Evolutionary conservation across 2,329 filamentous ascomycete species (phyloP), one percentile per base, ranked within the genome.

Genomic region (Neopestalotiopsis sp.): DNA sequence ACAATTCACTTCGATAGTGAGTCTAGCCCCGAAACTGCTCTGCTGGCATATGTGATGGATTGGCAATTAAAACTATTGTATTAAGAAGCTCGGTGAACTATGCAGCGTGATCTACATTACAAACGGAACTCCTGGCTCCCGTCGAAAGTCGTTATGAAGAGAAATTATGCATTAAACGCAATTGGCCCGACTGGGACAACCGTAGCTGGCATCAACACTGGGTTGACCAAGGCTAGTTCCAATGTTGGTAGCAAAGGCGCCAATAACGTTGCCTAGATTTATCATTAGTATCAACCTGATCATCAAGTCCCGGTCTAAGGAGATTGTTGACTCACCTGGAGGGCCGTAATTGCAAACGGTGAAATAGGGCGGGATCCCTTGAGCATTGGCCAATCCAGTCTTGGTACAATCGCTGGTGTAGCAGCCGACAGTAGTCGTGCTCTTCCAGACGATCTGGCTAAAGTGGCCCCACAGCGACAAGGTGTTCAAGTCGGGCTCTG

Each of bases 301-400:
- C 13, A 6, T 38, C 5, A 2, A 53, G 2, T 40, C 59, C 24
- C 24, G 24, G 3, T 28, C 24, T 28, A 28, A 34, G 20, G 13
- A 17, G 2, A 5, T 12, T 13, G 9, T 5, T 30, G 6, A 49
- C 62, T 24, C n/a, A 65, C 62, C 62, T 14, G 62, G 10, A 32
- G 62, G 62, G 1, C 12, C 38, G 10, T 65, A 65, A 12, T 65
- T 65, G 62, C 62, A 65, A 30, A 65, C 62, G 24, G 62, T 65
- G 24, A 49, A 65, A 49, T 65, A 45, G 2, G 62, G 62, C n/a
- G 62, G 34, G 14, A 65, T 28, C 0, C 30, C 57, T 3, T 7
- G 12, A 9, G 40, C 45, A 38, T 65, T 65, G 20, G 20, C 7
- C 13, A 65, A 20, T 10, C 62, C 62, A 9, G 38, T 49, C 14